Evolutionary conservation across 768 basidiomycete genomes (phyloP).

Genomic region (Plicaturopsis crispa): DNA sequence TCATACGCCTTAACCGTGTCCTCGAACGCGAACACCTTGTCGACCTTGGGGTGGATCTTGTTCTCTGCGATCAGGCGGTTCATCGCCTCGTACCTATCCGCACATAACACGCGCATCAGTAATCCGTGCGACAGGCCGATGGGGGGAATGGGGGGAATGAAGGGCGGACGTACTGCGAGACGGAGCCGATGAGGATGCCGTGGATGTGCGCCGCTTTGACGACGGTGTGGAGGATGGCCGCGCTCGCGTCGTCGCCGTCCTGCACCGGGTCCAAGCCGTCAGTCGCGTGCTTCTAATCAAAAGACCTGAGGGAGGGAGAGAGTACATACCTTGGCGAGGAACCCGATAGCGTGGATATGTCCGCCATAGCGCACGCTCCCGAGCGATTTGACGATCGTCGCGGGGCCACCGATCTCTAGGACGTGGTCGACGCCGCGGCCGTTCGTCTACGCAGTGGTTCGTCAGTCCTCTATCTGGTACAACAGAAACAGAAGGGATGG

Average conservation of each 20-base stretch:
- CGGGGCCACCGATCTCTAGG: constrained; percentile 40
- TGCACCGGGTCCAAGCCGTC: too few species aligned
- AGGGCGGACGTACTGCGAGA: constrained; percentile 39
- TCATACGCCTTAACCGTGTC: constrained; percentile 32
- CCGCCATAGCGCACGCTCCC: constrained; percentile 33
- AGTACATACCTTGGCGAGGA: constrained; percentile 29
- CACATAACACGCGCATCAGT: too few species aligned
- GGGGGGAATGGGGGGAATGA: not conserved
- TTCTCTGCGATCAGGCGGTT: constrained; percentile 37
- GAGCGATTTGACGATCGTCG: constrained; percentile 39
- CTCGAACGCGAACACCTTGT: constrained; percentile 43
- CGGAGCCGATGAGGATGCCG: constrained; percentile 49
- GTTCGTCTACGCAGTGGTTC: not conserved
- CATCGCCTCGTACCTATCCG: constrained; percentile 52
- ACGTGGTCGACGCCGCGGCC: constrained; percentile 17
- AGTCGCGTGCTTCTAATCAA: not conserved
- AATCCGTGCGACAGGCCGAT: constrained; percentile 26
- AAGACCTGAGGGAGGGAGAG: not conserved
- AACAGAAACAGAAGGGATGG: too few species aligned
- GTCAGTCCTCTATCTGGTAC: not conserved
- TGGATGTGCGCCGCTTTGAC: constrained; percentile 33
- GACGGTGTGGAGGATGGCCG: constrained; percentile 27
- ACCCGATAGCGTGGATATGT: constrained; percentile 43
- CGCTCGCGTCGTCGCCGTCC: constrained; percentile 13
- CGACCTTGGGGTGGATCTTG: constrained; percentile 40